phyloP scores from a whole-genome alignment of 495 filamentous ascomycete species.

The Margaritispora aquatica region DNA sequence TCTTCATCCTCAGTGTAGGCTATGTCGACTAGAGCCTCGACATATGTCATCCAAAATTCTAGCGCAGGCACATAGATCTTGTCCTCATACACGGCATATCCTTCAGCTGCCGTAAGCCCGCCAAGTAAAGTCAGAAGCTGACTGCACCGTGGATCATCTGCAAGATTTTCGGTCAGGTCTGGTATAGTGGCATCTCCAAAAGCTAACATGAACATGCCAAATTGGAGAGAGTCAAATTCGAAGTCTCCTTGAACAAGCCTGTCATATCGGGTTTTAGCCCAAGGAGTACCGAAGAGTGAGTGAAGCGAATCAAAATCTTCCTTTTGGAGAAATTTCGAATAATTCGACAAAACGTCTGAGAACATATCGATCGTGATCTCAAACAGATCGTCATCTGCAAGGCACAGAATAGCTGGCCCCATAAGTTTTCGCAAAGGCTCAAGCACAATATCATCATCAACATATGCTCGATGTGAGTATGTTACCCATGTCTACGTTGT shows the following conservation, averaged over 20 bases:
- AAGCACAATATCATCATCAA: conserved; percentile 46
- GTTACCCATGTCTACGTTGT: conserved; percentile 54
- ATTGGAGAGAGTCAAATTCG: conserved; percentile 59
- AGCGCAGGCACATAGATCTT: conserved; percentile 66
- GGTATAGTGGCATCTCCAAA: conserved; percentile 57
- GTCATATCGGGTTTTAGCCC: conserved; percentile 45
- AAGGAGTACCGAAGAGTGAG: conserved; percentile 49
- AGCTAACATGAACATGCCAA: conserved; percentile 62
- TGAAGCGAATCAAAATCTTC: conserved; percentile 48
- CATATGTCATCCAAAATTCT: conserved; percentile 77
- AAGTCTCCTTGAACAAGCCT: conserved; percentile 53
- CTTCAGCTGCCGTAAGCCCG: conserved; percentile 61
- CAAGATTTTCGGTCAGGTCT: conserved; percentile 34
- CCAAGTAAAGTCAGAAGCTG: conserved; percentile 46
- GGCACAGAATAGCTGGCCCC: conserved; percentile 46
- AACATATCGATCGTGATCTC: conserved; percentile 56
- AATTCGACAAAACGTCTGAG: conserved; percentile 58
- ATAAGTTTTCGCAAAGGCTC: conserved; percentile 50
- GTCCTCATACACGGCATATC: conserved; percentile 72
- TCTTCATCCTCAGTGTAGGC: conserved; percentile 29
- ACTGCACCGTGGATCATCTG: conserved; percentile 34
- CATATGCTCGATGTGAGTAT: conserved; percentile 55
- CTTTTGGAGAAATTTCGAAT: conserved; percentile 51
- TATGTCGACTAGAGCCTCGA: conserved; percentile 48
- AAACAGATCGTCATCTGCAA: conserved; percentile 47